Evolutionary conservation across 306 rosid species (phyloP).

Genomic region (Casuarina equisetifolia): DNA sequence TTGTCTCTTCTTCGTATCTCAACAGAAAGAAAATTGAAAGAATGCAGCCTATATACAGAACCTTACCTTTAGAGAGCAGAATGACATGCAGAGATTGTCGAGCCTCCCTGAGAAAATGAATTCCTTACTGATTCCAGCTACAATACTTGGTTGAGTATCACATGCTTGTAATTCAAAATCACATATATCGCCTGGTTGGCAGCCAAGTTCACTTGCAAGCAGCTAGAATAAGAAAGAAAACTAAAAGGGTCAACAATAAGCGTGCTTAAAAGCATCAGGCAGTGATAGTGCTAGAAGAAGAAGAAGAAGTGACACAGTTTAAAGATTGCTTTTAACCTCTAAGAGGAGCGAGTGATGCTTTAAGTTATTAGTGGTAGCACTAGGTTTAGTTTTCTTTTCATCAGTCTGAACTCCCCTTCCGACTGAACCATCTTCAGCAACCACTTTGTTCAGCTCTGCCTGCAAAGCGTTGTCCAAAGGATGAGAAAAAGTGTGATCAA

Average conservation of each 20-base stretch:
- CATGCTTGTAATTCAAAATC: constrained; percentile 95
- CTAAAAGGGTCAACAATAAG: constrained; percentile 18
- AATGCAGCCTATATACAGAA: constrained; percentile 17
- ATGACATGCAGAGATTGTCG: constrained; percentile 83
- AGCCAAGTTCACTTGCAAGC: constrained; percentile 68
- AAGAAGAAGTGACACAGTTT: background rate
- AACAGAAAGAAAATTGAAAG: background rate
- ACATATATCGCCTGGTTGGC: constrained; percentile 59
- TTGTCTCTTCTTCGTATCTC: background rate
- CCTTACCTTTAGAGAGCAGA: constrained; percentile 77
- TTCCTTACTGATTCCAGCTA: constrained; percentile 74
- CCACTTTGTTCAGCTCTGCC: constrained; percentile 76
- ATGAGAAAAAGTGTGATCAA: constrained; percentile 18
- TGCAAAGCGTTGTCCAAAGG: constrained; percentile 32
- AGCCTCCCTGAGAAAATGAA: constrained; percentile 83
- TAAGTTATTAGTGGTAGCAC: constrained; percentile 27
- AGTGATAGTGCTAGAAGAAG: constrained; percentile 4
- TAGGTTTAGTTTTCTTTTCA: constrained; percentile 44
- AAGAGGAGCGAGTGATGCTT: constrained; percentile 87
- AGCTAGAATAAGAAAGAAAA: constrained; percentile 41
- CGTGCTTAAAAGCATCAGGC: constrained; percentile 14
- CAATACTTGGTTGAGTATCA: constrained; percentile 72
- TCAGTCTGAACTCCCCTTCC: constrained; percentile 37
- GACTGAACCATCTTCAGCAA: constrained; percentile 42
- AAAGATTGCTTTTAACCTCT: constrained; percentile 51